A percentile compares a stretch with the other conserved stretches of the same genome.
phyloP scores from a whole-genome alignment of 805 yeast genomes.

The Starmera amethionina region DNA sequence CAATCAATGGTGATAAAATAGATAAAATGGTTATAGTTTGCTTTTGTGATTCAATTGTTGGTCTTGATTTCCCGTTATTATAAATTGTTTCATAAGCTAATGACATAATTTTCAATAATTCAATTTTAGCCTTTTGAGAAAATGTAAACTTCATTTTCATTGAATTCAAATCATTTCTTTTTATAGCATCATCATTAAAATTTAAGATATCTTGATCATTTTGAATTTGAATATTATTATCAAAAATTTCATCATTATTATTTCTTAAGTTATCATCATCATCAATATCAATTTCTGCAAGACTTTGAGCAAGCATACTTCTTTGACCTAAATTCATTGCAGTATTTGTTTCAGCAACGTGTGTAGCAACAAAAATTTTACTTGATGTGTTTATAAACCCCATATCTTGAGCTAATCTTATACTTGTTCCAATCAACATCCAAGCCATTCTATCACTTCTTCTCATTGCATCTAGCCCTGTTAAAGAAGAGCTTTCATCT shows the following conservation, averaged over 20 bases:
- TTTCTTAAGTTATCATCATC: slow-evolving; percentile 25
- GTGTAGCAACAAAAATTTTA: slow-evolving; percentile 73
- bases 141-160: slow-evolving; percentile 42
- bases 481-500: slow-evolving; percentile 38
- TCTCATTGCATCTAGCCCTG: slow-evolving; percentile 79
- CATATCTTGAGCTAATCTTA: slow-evolving; percentile 79
- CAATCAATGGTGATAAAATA: slow-evolving; percentile 67
- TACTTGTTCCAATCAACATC: slow-evolving; percentile 86
- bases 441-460: slow-evolving; percentile 86
- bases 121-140: slow-evolving; percentile 69
- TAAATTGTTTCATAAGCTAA: slow-evolving; percentile 80
- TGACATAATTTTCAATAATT: slow-evolving; percentile 66
- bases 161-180: slow-evolving; percentile 14
- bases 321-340: slow-evolving; percentile 75
- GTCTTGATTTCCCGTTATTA: slow-evolving; percentile 39
- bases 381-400: slow-evolving; percentile 68
- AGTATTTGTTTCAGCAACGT: slow-evolving; percentile 71
- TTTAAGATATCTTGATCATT: slow-evolving; percentile 22
- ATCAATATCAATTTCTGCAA: slow-evolving; percentile 55
- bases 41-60: slow-evolving; percentile 36
- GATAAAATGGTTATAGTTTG: slow-evolving; percentile 65
- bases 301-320: slow-evolving; percentile 65
- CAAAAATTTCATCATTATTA: slow-evolving; percentile 19
- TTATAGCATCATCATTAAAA: slow-evolving; percentile 15
- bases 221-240: slow-evolving; percentile 12